These are phyloP conservation scores for Cutaneotrichosporon sp. DNA, from an alignment of 1,284 basidiomycete species.

Conservation along the genomic window DNA sequence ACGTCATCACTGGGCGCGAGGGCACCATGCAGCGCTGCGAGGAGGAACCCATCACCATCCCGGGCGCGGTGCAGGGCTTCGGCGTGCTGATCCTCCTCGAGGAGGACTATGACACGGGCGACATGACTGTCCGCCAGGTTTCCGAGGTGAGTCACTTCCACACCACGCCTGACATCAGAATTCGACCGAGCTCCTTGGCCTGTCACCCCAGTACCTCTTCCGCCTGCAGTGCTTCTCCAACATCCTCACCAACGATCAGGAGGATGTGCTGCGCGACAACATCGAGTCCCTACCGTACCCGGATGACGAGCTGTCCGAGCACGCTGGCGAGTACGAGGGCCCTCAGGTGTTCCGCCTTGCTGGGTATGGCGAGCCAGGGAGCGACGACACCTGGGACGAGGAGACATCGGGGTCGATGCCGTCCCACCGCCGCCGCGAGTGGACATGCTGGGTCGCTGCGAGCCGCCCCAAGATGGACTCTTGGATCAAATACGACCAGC, in stretches of 20 bases:
- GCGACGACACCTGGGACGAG: slow-evolving; percentile 15
- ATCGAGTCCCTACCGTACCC: slow-evolving; percentile 67
- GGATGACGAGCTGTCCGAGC: slow-evolving; percentile 28
- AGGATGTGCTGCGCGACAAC: slow-evolving; percentile 73
- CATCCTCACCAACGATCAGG: slow-evolving; percentile 68
- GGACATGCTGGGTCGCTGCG: slow-evolving; percentile 83
- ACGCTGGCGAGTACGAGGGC: slow-evolving; percentile 54
- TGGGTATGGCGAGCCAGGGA: slow-evolving; percentile 49
- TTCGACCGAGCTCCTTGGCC: slow-evolving; percentile 67
- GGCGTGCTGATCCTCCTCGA: slow-evolving; percentile 78
- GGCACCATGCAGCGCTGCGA: slow-evolving; percentile 71
- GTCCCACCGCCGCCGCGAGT: slow-evolving; percentile 56
- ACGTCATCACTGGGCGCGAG: slow-evolving; percentile 72
- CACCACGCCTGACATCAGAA: slow-evolving; percentile 56
- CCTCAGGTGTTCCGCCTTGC: slow-evolving; percentile 72
- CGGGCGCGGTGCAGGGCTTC: slow-evolving; percentile 82
- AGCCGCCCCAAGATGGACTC: slow-evolving; percentile 60
- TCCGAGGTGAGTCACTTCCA: slow-evolving; percentile 65
- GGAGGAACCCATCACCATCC: slow-evolving; percentile 85
- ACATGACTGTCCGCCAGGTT: slow-evolving; percentile 71
- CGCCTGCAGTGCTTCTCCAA: slow-evolving; percentile 74
- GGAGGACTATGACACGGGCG: slow-evolving; percentile 63
- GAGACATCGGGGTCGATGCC: neutral
- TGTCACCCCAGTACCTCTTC: slow-evolving; percentile 77
- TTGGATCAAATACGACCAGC: slow-evolving; percentile 34